Conservation (phyloP, 805 yeast species). For the Komagataella populi region DNA sequence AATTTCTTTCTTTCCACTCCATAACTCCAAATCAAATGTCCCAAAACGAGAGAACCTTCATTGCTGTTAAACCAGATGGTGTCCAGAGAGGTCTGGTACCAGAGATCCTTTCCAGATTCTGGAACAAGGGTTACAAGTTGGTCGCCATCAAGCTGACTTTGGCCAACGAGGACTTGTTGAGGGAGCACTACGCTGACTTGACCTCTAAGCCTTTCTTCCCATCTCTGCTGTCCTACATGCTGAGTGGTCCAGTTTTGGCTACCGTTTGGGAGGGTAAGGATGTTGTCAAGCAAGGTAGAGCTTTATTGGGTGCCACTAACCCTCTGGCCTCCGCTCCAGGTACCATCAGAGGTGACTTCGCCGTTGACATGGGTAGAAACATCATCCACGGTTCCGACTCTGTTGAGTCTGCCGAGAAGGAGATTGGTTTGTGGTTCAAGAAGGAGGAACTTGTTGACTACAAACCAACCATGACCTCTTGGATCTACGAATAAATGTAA, state of each 20-base stretch:
- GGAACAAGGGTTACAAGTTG: conserved; percentile 93
- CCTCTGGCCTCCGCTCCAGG: conserved; percentile 97
- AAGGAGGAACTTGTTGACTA: conserved; percentile 88
- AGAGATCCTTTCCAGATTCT: conserved; percentile 85
- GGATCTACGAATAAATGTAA: conserved; percentile 80
- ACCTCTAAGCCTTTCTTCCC: conserved; percentile 97
- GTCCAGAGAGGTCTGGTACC: conserved; percentile 97
- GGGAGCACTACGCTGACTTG: conserved; percentile 92
- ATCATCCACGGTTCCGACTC: conserved; percentile 99
- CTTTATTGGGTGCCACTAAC: conserved; percentile 97
- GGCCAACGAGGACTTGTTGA: conserved; percentile 79
- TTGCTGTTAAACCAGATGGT: conserved; percentile 97
- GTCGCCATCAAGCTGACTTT: conserved; percentile 87
- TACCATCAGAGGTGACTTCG: conserved; percentile 98
- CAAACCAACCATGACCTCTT: conserved; percentile 71
- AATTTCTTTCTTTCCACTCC: neutral
- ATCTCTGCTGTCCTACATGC: conserved; percentile 89
- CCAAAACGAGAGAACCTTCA: conserved; percentile 74
- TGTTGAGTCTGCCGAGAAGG: conserved; percentile 94
- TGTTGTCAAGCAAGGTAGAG: conserved; percentile 97
- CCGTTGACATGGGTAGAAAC: conserved; percentile 98
- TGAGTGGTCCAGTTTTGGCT: conserved; percentile 96
- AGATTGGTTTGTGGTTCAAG: conserved; percentile 96
- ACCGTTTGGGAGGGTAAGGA: conserved; percentile 99
- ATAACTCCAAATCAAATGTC: conserved; percentile 23